Percentiles rank a stretch among this genome's conserved stretches.
Conservation (phyloP, 2,329 filamentous ascomycete genomes). For the Leptosphaerulina australis region DNA sequence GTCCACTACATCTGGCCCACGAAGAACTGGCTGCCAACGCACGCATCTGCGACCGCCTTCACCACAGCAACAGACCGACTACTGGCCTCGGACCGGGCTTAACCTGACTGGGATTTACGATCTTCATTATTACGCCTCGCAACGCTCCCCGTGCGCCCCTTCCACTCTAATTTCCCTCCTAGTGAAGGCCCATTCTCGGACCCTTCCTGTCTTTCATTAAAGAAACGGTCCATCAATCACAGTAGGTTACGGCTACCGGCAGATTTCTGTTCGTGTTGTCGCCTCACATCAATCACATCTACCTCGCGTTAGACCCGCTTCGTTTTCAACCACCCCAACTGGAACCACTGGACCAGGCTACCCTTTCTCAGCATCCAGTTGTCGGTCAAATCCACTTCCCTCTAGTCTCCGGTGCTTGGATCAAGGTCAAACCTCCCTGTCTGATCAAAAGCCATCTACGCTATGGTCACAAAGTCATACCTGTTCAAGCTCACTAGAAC, state of each 20-base stretch:
- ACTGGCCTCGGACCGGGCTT: constrained; percentile 38
- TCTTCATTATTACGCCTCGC: constrained; percentile 46
- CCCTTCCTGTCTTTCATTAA: constrained; percentile 35
- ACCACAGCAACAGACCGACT: constrained; percentile 48
- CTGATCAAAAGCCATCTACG: constrained; percentile 46
- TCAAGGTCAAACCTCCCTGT: constrained; percentile 42
- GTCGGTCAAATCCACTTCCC: constrained; percentile 43
- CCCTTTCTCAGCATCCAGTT: constrained; percentile 30
- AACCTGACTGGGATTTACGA: constrained; percentile 37
- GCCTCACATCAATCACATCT: constrained; percentile 33
- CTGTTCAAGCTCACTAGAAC: constrained; percentile 49
- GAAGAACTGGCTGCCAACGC: constrained; percentile 41
- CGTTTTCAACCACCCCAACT: constrained; percentile 23
- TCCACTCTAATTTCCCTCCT: constrained; percentile 47
- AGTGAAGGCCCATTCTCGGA: constrained; percentile 40
- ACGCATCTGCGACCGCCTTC: constrained; percentile 47
- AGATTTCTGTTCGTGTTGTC: constrained; percentile 27
- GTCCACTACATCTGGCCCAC: constrained; percentile 25
- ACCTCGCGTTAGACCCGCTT: constrained; percentile 32
- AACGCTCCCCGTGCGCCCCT: constrained; percentile 38
- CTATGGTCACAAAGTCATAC: constrained; percentile 49
- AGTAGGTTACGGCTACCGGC: constrained; percentile 26
- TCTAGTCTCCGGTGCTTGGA: constrained; percentile 45
- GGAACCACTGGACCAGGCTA: constrained; percentile 28
- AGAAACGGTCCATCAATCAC: constrained; percentile 40